Evolutionary conservation across 2,329 filamentous ascomycete species (phyloP).

Genomic region (Pyrenochaeta sp.): DNA sequence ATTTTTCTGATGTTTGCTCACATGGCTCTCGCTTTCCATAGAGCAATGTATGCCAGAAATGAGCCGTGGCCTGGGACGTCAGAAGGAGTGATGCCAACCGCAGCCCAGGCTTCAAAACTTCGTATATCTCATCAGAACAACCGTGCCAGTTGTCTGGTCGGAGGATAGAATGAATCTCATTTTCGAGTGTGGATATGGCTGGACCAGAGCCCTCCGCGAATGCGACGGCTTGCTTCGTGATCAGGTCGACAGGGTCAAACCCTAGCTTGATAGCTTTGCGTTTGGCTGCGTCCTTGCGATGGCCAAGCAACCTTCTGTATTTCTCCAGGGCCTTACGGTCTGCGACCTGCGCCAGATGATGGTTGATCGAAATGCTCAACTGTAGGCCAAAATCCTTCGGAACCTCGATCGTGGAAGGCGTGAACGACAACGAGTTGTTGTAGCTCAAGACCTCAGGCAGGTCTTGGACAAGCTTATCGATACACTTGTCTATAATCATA

Average conservation of each 20-base stretch:
- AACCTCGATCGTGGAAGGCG: constrained; percentile 48
- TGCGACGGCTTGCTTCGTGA: constrained; percentile 48
- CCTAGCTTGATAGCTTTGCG: constrained; percentile 43
- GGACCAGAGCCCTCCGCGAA: constrained; percentile 30
- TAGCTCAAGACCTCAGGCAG: constrained; percentile 46
- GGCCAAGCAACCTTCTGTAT: constrained; percentile 46
- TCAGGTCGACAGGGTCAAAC: constrained; percentile 49
- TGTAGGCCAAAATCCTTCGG: constrained; percentile 48
- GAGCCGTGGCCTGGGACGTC: constrained; percentile 45
- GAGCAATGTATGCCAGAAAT: constrained; percentile 49
- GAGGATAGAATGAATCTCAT: constrained; percentile 47
- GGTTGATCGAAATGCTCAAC: constrained; percentile 48
- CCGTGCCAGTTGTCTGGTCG: constrained; percentile 49
- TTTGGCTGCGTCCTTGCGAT: constrained; percentile 42
- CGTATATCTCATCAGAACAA: constrained; percentile 47
- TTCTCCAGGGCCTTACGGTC: constrained; percentile 48
- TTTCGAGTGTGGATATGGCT: constrained; percentile 40
- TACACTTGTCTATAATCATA: constrained; percentile 46
- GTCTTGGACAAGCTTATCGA: constrained; percentile 46
- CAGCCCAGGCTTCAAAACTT: constrained; percentile 47
- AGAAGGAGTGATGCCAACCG: constrained; percentile 43
- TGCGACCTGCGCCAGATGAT: constrained; percentile 47
- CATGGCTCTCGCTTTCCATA: constrained; percentile 46
- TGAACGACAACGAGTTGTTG: constrained; percentile 43
- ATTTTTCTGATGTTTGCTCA: constrained; percentile 36